phyloP scores from a whole-genome alignment of 169 alveolate species.

The Cryptosporidium ryanae region DNA sequence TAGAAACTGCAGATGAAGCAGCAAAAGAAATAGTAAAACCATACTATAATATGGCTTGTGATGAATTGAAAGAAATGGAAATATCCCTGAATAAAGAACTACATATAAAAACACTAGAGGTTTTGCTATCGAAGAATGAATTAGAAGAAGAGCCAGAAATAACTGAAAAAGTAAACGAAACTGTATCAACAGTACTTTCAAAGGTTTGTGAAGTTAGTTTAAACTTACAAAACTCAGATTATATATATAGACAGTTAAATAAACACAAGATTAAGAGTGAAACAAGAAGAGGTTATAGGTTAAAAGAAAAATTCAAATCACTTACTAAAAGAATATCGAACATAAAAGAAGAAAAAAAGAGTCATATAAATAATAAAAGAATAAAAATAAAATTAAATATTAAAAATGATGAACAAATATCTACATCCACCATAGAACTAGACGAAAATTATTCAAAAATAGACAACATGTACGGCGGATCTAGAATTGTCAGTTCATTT shows the following conservation, averaged over 20 bases:
- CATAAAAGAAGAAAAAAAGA: background rate
- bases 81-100: constrained; percentile 30
- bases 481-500: constrained; percentile 47
- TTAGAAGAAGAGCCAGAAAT: background rate
- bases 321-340: background rate
- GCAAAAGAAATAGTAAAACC: constrained; percentile 68
- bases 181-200: background rate
- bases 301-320: background rate
- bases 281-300: background rate
- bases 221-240: constrained; percentile 34
- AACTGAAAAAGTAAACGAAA: background rate
- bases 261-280: constrained; percentile 20
- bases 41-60: constrained; percentile 51
- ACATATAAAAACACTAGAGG: constrained; percentile 51
- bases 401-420: background rate
- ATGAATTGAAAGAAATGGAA: constrained; percentile 58
- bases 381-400: background rate
- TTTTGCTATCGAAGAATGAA: background rate
- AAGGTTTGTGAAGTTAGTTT: constrained; percentile 25
- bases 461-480: constrained; percentile 51
- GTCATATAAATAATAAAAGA: background rate
- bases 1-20: constrained; percentile 28
- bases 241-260: constrained; percentile 3
- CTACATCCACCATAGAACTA: constrained; percentile 39
- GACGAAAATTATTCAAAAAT: constrained; percentile 55